Percentiles rank a stretch among this genome's conserved stretches.
Evolutionary conservation across 2,329 filamentous ascomycete genomes (phyloP).

Genomic region (Pyrenophora graminea): DNA sequence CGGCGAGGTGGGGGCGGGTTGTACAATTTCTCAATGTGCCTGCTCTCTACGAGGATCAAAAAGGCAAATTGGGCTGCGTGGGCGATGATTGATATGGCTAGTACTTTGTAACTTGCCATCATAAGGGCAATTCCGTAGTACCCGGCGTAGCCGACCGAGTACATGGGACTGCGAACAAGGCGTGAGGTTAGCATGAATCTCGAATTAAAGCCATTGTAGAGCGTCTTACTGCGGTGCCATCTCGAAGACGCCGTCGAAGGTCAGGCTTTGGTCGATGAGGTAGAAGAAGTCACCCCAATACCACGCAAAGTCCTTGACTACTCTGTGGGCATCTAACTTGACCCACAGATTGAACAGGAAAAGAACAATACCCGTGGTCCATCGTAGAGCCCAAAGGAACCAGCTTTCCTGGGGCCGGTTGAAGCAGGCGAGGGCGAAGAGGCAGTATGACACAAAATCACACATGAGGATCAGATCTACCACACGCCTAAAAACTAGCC

Average conservation of each 20-base stretch:
- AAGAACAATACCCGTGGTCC: constrained; percentile 75
- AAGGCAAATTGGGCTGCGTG: constrained; percentile 95
- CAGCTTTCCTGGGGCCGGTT: constrained; percentile 75
- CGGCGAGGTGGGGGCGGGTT: constrained; percentile 81
- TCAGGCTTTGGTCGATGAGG: constrained; percentile 95
- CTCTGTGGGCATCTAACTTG: constrained; percentile 94
- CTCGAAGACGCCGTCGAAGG: constrained; percentile 98
- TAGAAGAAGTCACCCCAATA: constrained; percentile 99
- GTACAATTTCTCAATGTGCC: constrained; percentile 97
- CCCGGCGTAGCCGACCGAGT: constrained; percentile 75
- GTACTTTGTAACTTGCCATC: constrained; percentile 95
- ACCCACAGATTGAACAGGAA: constrained; percentile 98
- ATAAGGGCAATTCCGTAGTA: constrained; percentile 99
- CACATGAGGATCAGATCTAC: constrained; percentile 98
- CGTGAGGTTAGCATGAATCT: constrained; percentile 8
- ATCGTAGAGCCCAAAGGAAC: constrained; percentile 72
- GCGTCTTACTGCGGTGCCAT: constrained; percentile 73
- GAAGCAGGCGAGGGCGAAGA: constrained; percentile 89
- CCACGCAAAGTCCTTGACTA: constrained; percentile 99
- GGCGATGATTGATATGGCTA: constrained; percentile 94
- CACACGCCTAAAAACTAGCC: constrained; percentile 92
- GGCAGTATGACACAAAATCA: constrained; percentile 95
- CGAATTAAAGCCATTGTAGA: neutral
- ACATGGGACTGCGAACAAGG: constrained; percentile 17
- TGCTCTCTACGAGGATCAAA: constrained; percentile 88